phyloP scores from a whole-genome alignment of 73 alveolate genomes.

The Uronychia setigera region DNA sequence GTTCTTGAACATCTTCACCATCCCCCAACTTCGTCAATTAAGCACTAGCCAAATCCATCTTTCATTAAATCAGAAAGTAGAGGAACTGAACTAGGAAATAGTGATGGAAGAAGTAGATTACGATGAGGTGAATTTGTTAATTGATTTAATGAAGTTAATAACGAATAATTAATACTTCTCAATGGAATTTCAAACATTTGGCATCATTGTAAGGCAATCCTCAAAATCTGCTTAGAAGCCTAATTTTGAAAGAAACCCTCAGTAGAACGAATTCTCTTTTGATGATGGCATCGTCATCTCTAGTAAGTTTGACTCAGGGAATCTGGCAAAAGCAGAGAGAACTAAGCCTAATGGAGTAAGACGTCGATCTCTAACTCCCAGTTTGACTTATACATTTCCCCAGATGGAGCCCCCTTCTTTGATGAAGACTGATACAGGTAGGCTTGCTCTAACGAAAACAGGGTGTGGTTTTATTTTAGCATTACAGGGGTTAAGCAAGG shows the following conservation, averaged over 20 bases:
- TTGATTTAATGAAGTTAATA: neutral
- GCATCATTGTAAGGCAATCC: neutral
- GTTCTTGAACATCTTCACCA: no score
- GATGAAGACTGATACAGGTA: slow-evolving; percentile 8
- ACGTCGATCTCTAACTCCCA: neutral
- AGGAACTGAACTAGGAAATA: neutral
- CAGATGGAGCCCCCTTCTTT: slow-evolving; percentile 46
- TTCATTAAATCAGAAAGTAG: neutral
- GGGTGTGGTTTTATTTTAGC: slow-evolving; percentile 77
- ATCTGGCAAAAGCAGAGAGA: slow-evolving; percentile 13
- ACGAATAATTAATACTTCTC: no score
- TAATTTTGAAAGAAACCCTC: neutral
- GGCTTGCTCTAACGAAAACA: slow-evolving; percentile 31
- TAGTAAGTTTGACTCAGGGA: slow-evolving; percentile 49
- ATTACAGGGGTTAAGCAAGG: slow-evolving; percentile 68
- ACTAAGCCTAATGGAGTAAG: neutral
- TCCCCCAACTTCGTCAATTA: neutral
- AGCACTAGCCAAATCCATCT: neutral
- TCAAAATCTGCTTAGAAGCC: neutral
- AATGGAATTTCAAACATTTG: neutral
- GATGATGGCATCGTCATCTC: slow-evolving; percentile 35
- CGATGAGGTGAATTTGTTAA: neutral
- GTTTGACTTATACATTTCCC: slow-evolving; percentile 45
- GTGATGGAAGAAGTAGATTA: neutral
- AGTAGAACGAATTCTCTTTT: slow-evolving; percentile 5